Conservation (phyloP, 176 grass and related monocot species). For the Leersia perrieri region DNA sequence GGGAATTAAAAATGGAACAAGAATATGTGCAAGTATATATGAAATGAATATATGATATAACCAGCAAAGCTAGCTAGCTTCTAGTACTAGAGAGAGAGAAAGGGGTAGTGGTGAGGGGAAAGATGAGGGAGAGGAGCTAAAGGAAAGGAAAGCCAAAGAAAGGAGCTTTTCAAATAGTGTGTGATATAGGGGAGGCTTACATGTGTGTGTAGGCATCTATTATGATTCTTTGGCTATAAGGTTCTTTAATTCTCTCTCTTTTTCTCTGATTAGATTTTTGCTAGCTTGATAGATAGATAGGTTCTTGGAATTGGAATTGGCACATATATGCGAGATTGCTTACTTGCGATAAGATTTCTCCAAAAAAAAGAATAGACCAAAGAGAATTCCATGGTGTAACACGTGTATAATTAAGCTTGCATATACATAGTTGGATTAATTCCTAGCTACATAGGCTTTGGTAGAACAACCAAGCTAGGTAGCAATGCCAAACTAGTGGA, state of each 20-base stretch:
- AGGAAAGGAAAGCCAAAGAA: constrained; percentile 14
- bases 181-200: constrained; percentile 7
- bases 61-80: not conserved
- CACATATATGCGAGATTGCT: not conserved
- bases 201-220: constrained; percentile 23
- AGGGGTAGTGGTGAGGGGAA: constrained; percentile 22
- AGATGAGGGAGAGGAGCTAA: constrained; percentile 30
- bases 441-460: constrained; percentile 20
- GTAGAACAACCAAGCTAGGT: constrained; percentile 17
- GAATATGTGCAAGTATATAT: constrained; percentile 36
- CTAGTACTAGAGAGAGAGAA: not conserved
- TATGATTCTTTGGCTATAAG: constrained; percentile 33
- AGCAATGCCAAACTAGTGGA: constrained; percentile 39
- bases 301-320: constrained; percentile 25
- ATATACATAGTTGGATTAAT: not conserved
- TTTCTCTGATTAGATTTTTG: not conserved
- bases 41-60: not conserved
- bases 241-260: not conserved
- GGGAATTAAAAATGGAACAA: constrained; percentile 21
- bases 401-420: not conserved
- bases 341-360: constrained; percentile 22
- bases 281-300: not conserved
- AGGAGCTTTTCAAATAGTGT: constrained; percentile 40
- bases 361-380: not conserved
- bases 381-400: constrained; percentile 17